Conservation (phyloP, 371 early-diverging fungal species). For the Mucor saturninus region DNA sequence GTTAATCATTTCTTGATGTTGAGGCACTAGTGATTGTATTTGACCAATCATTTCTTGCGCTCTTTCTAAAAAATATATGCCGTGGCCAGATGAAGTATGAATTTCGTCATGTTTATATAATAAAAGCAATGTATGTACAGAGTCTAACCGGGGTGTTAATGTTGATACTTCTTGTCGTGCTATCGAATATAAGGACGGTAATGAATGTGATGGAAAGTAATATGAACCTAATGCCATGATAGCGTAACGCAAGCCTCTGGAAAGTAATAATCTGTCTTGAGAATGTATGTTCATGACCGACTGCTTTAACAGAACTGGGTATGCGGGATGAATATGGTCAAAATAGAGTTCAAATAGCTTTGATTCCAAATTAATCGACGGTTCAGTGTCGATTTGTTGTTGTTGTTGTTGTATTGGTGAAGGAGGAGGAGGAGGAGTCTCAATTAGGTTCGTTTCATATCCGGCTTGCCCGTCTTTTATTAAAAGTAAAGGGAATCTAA, state of each 20-base stretch:
- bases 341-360: conserved; percentile 66
- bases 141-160: conserved; percentile 14
- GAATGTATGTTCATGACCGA: conserved; percentile 17
- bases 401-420: conserved; percentile 9
- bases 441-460: conserved; percentile 10
- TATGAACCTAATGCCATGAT: conserved; percentile 24
- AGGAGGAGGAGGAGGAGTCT: conserved; percentile 2
- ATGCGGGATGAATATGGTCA: conserved; percentile 63
- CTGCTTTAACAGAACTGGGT: conserved; percentile 54
- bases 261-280: conserved; percentile 11
- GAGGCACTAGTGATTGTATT: conserved; percentile 6
- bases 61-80: conserved; percentile 13
- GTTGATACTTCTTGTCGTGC: conserved; percentile 7
- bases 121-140: conserved; percentile 29
- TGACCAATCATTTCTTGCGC: conserved; percentile 23
- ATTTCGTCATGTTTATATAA: conserved; percentile 35
- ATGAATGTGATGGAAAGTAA: background rate
- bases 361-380: conserved; percentile 38
- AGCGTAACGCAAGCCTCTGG: conserved; percentile 19
- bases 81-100: conserved; percentile 5
- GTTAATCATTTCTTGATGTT: conserved; percentile 24
- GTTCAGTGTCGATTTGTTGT: background rate
- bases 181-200: conserved; percentile 12
- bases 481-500: conserved; percentile 12
- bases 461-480: conserved; percentile 23